These are phyloP conservation scores for Zymoseptoria ardabiliae DNA, from an alignment of 2,329 filamentous ascomycete species.

Conservation along the genomic window DNA sequence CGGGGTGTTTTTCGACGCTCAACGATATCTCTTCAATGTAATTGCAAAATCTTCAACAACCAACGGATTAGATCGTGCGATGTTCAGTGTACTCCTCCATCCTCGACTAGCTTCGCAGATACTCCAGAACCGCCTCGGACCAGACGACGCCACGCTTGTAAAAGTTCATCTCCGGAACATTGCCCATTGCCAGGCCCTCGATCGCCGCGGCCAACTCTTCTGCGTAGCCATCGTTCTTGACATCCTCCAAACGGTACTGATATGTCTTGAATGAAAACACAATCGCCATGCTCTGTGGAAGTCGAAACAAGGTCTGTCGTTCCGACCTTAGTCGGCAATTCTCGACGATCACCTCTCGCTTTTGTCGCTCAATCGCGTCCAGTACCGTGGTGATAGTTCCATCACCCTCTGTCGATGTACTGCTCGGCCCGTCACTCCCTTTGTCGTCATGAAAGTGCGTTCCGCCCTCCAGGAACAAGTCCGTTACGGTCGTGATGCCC, in stretches of 20 bases:
- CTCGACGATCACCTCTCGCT: constrained; percentile 30
- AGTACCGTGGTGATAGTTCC: not conserved
- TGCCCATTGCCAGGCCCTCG: constrained; percentile 52
- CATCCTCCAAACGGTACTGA: constrained; percentile 46
- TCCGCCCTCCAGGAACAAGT: constrained; percentile 35
- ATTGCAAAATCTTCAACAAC: too few species aligned
- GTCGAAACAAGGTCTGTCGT: constrained; percentile 54
- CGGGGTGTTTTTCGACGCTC: too few species aligned
- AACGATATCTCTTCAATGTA: too few species aligned
- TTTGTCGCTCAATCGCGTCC: constrained; percentile 20
- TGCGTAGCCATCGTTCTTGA: constrained; percentile 51
- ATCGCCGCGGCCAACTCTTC: constrained; percentile 50
- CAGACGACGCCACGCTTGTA: constrained; percentile 54
- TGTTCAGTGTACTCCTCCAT: not conserved
- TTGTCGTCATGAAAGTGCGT: constrained; percentile 36
- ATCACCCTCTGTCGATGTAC: not conserved
- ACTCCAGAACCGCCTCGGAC: constrained; percentile 49
- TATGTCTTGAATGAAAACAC: constrained; percentile 60
- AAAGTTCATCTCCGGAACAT: constrained; percentile 48
- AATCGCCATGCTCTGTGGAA: constrained; percentile 47
- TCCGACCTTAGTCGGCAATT: constrained; percentile 48
- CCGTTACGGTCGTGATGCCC: constrained; percentile 37
- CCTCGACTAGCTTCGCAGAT: constrained; percentile 29
- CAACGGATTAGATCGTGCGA: too few species aligned
- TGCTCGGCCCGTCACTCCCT: constrained; percentile 21